Evolutionary conservation across 108 stramenopile species (phyloP).

Genomic region (Hondaea fermentalgiana): DNA sequence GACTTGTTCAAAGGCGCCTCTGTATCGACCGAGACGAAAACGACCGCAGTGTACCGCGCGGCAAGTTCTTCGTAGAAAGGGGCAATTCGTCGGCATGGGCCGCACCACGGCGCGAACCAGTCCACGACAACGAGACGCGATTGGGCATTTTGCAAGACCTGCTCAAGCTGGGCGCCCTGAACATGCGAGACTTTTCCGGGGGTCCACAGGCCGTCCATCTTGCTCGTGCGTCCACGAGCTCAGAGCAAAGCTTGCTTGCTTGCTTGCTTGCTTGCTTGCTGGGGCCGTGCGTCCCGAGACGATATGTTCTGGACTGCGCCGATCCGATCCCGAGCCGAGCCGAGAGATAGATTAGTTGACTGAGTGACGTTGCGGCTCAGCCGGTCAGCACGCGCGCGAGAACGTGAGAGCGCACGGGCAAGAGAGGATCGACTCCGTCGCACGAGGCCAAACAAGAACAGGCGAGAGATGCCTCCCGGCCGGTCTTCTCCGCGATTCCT

Average conservation of each 20-base stretch:
- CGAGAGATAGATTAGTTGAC: too few relatives aligned
- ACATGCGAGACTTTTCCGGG: background rate
- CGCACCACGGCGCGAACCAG: conserved; percentile 46
- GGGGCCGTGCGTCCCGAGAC: too few relatives aligned
- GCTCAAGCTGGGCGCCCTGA: background rate
- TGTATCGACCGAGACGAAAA: conserved; percentile 40
- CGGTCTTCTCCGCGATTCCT: too few relatives aligned
- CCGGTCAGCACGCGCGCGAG: too few relatives aligned
- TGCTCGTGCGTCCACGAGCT: background rate
- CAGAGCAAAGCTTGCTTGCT: background rate
- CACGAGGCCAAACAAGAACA: too few relatives aligned
- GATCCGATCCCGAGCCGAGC: too few relatives aligned
- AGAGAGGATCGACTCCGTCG: too few relatives aligned
- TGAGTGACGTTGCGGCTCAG: too few relatives aligned
- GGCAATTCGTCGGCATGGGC: conserved; percentile 44
- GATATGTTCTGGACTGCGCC: too few relatives aligned
- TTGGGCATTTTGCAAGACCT: background rate
- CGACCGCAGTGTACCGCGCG: conserved; percentile 32
- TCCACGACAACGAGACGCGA: background rate
- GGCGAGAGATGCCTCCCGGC: too few relatives aligned
- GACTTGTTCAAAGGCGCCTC: background rate
- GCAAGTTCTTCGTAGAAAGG: conserved; percentile 35
- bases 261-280: too few relatives aligned
- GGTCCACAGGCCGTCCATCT: background rate
- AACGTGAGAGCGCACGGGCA: too few relatives aligned